Conservation (phyloP, 192 early-diverging fungal genomes). For the Coemansia sp. region DNA sequence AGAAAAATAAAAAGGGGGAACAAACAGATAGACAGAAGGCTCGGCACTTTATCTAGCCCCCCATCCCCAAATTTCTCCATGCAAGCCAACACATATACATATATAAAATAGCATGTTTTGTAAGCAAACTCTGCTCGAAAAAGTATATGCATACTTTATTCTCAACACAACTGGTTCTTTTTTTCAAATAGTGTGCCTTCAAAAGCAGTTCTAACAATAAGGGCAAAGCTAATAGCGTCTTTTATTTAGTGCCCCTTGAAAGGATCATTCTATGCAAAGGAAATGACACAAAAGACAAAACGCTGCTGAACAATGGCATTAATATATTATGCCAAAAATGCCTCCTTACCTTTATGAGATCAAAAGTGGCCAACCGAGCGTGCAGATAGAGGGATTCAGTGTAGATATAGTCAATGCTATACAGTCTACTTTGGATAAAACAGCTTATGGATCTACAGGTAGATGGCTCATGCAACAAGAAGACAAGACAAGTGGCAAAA, state of each 20-base stretch:
- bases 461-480: background rate
- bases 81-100: background rate
- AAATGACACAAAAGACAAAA: background rate
- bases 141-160: background rate
- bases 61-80: background rate
- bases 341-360: constrained; percentile 5
- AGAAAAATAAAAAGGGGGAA: background rate
- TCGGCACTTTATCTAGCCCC: background rate
- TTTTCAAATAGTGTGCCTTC: background rate
- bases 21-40: background rate
- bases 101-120: background rate
- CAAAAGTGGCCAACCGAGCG: constrained; percentile 11
- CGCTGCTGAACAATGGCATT: background rate
- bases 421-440: constrained; percentile 1
- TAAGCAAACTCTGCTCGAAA: background rate
- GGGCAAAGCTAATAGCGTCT: background rate
- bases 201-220: background rate
- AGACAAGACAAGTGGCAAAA: background rate
- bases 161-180: background rate
- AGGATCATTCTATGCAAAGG: background rate
- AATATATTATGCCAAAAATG: constrained; percentile 6
- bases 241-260: background rate
- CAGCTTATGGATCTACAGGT: background rate
- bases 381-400: background rate
- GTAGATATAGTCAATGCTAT: background rate